Evolutionary conservation across 2,329 filamentous ascomycete genomes (phyloP), one percentile per base, ranked within the genome.

Genomic region (Fusarium nanum): DNA sequence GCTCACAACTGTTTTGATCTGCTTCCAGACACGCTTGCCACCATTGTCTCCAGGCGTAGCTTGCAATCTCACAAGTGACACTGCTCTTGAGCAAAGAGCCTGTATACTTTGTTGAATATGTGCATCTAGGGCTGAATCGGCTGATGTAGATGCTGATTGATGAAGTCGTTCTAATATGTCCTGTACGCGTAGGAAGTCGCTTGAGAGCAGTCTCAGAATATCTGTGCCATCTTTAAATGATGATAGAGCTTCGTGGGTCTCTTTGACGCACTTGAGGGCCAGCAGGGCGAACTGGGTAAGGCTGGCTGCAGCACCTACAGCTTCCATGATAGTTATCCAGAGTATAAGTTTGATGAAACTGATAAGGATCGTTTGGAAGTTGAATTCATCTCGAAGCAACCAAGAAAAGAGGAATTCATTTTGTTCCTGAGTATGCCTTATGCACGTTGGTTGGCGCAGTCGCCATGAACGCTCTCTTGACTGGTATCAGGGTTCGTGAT

Each of bases 21-120:
- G 41, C 44, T 63, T 70, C 68, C 55, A 68, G 10, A 62, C 20
- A 13, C 48, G 37, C 3, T 48, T 47, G 7, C 49, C 25, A 8
- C 23, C 6, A n/a, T 16, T 52, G 7, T 70, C 65, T 12, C n/a
- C 30, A 5, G 28, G 53, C 3, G 6, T 50, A 4, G 30, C 30
- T 9, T 20, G 30, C 10, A 37, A 50, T 5, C 4, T 3, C 16
- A 50, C 30, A 18, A 50, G 30, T 1, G 16, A n/a, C 5, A 25
- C 30, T 37, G 48, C 48, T 25, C 32, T 37, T 25, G 48, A 50
- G 9, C 48, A 37, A 4, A 50, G 2, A 25, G 8, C 16, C 22
- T 16, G 11, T 6, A 50, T 37, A 13, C 30, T 50, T 25, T 37
- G 48, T 37, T 37, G 22, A 37, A 50, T 50, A 12, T 50, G 48